phyloP scores from a whole-genome alignment of 805 yeast species.

The Cyberlindnera mrakii region DNA sequence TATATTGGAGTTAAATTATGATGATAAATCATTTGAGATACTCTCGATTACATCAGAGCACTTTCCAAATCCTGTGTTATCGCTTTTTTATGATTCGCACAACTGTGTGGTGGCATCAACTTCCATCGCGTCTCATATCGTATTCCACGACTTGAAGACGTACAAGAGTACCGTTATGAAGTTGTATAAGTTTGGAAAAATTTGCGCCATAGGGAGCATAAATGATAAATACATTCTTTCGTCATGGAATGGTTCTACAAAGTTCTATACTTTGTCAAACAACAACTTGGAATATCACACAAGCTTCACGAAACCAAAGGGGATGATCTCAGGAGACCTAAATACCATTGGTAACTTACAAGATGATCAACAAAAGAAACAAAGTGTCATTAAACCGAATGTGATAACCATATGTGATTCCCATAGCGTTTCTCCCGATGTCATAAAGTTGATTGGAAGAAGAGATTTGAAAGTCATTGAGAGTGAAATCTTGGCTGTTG shows the following conservation, averaged over 20 bases:
- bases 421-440: slow-evolving; percentile 1
- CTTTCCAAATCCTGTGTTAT: slow-evolving; percentile 50
- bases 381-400: slow-evolving; percentile 23
- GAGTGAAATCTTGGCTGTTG: slow-evolving; percentile 36
- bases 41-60: slow-evolving; percentile 26
- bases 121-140: slow-evolving; percentile 41
- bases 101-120: slow-evolving; percentile 33
- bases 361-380: slow-evolving; percentile 17
- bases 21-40: slow-evolving; percentile 4
- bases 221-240: slow-evolving; percentile 27
- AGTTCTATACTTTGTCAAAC: slow-evolving; percentile 26
- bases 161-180: slow-evolving; percentile 1
- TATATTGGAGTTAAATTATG: slow-evolving; percentile 21
- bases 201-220: slow-evolving; percentile 23
- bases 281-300: slow-evolving; percentile 12
- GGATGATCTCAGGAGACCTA: slow-evolving; percentile 21
- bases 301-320: slow-evolving; percentile 20
- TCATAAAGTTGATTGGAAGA: slow-evolving; percentile 9
- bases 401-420: slow-evolving; percentile 17
- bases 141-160: slow-evolving; percentile 21
- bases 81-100: slow-evolving; percentile 29
- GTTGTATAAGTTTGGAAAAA: slow-evolving; percentile 31
- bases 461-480: slow-evolving; percentile 17
- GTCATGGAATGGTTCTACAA: slow-evolving; percentile 48
- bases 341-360: slow-evolving; percentile 25